Evolutionary conservation across 1,139 yeast genomes (phyloP), one percentile per base, ranked within the genome.

Genomic region (Neolecta irregularis): DNA sequence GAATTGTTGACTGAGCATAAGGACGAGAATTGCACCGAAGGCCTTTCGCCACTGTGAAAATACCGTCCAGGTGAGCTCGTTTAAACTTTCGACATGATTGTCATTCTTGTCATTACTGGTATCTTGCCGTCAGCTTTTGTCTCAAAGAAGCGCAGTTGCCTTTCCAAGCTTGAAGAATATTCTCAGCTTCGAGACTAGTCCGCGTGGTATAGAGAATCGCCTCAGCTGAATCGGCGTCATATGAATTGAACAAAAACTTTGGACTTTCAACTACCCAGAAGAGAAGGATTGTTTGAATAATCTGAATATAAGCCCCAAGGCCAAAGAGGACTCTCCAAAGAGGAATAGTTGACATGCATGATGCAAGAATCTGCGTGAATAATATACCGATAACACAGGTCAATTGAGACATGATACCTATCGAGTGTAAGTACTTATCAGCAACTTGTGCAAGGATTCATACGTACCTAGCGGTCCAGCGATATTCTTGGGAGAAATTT

Each of bases 341-440:
- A 31, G 62, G 58, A 34, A 67, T 64, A 40, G 72, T 69, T 11
- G 85, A 71, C 72, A 76, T 75, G 26, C 51, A 49, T 11, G 79
- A 60, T 0, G 95, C 92, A 17, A 79, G 55, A 3, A 71, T 43
- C 53, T 85, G 96, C 0, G 93, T 77, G 15, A 74, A 44, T 31
- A 85, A 58, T 32, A 88, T 85, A 1, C 98, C 98, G 13, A 76
- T 46, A 49, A 83, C 85, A 40, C 83, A 75, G 20, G 80, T 71
- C 2, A 81, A 73, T 55, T 88, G 98, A 43, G 77, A 78, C 78
- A 80, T 72, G 16, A 91, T 67, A 1, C 98, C 96, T n/a, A n/a
- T n/a, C n/a, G n/a, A n/a, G n/a, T n/a, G n/a, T n/a, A n/a, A n/a
- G n/a, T n/a, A n/a, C n/a, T n/a, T n/a, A n/a, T n/a, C n/a, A n/a